A percentile compares a stretch with the other conserved stretches of the same genome.
Conservation (phyloP, 495 filamentous ascomycete species). For the Thozetella sp. region DNA sequence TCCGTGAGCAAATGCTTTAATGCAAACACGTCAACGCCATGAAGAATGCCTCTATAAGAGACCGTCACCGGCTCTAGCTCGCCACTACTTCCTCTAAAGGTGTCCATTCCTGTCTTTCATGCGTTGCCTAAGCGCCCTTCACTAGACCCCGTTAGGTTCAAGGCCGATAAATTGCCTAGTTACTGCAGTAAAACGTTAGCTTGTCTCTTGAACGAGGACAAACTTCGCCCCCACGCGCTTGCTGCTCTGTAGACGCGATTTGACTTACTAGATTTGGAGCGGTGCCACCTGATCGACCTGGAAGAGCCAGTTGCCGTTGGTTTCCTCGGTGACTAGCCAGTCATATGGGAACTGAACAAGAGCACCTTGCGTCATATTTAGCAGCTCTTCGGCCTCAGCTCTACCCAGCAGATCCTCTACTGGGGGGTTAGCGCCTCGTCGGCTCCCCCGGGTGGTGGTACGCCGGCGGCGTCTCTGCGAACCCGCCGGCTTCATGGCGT, state of each 20-base stretch:
- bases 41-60: too few species aligned
- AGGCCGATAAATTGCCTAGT: too few species aligned
- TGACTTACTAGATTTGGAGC: conserved; percentile 95
- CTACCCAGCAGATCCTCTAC: conserved; percentile 73
- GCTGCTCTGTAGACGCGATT: too few species aligned
- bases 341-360: conserved; percentile 93
- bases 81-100: too few species aligned
- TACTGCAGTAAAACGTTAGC: conserved; percentile 9
- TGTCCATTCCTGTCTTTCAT: too few species aligned
- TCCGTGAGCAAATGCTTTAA: too few species aligned
- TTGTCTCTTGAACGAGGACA: neutral
- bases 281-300: conserved; percentile 94
- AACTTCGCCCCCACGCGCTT: too few species aligned
- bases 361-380: conserved; percentile 83
- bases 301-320: conserved; percentile 95
- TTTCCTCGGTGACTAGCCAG: conserved; percentile 89
- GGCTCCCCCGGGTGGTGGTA: conserved; percentile 75
- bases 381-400: conserved; percentile 75
- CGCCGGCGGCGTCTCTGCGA: conserved; percentile 60
- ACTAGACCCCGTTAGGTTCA: too few species aligned
- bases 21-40: too few species aligned
- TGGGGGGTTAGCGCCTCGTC: conserved; percentile 64
- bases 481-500: conserved; percentile 16
- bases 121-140: too few species aligned
- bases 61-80: too few species aligned